Evolutionary conservation across 1,284 basidiomycete genomes (phyloP), one percentile per base, ranked within the genome.

Genomic region (Trametes versicolor): DNA sequence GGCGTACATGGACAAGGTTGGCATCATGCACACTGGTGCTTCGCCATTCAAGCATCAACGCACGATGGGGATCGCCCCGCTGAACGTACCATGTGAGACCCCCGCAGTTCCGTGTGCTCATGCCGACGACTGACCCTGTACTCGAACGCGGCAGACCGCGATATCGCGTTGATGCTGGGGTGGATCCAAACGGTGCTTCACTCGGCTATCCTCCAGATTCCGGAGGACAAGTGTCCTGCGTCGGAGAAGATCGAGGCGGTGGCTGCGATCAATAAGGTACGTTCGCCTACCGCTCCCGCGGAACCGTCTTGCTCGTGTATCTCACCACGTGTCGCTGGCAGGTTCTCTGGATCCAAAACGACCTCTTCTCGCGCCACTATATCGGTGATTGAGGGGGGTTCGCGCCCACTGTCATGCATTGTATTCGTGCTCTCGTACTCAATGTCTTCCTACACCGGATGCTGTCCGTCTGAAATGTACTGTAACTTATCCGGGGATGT

Each of bases 1-100:
- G 82, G 79, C 81, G 36, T 84, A 83, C 65, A 78, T 85, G 71
- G 80, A 85, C 68, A 83, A 83, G 70, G 83, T 84, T 48, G 83
- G 81, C 4, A 73, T 82, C 51, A 84, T 84, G 83, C 83, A 84
- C 69, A 84, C 83, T 0, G 83, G 83, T 21, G 77, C 77, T 19
- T 76, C 79, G 41, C 79, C 81, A 0, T 84, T 84, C 74, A 79
- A 78, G 66, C 63, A 74, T 50, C 75, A 75, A 54, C 71, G 73
- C 36, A 75, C 75, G 13, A 73, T 76, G 72, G 75, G 75, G 55
- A 75, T 76, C 57, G 69, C 57, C 70, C 81, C 70, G 3, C 66
- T 79, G 25, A 74, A 76, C 60, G 78, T 79, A 9, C 78, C 78
- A 43, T 79, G 78, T 58, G 37, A 49, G 57, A 10, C 8, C 76